These are phyloP conservation scores for Pichia exigua DNA, from an alignment of 805 yeast genomes.

Conservation along the genomic window DNA sequence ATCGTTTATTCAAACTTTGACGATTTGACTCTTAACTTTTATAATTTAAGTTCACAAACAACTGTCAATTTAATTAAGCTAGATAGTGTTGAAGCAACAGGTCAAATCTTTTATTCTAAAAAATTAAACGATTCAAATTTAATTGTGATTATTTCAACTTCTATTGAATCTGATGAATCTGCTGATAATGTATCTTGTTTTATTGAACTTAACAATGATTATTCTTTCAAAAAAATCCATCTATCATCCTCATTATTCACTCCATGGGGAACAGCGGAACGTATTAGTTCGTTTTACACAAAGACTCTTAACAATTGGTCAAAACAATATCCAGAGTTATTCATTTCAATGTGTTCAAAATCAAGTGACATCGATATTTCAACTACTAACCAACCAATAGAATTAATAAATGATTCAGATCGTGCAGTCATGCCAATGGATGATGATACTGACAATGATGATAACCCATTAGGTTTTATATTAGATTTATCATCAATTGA, in stretches of 20 bases:
- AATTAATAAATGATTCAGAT: constrained; percentile 58
- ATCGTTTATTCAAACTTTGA: neutral
- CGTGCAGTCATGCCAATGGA: constrained; percentile 70
- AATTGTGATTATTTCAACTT: constrained; percentile 2
- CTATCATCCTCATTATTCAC: constrained; percentile 4
- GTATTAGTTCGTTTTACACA: constrained; percentile 41
- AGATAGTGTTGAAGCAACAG: constrained; percentile 7
- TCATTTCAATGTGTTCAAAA: constrained; percentile 50
- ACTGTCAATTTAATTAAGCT: neutral
- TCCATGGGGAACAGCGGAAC: constrained; percentile 42
- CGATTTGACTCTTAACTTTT: constrained; percentile 3
- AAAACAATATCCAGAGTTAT: constrained; percentile 23
- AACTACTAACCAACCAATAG: constrained; percentile 31
- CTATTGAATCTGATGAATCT: neutral
- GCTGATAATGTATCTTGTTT: constrained; percentile 5
- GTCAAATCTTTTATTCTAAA: constrained; percentile 1
- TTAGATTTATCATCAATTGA: constrained; percentile 46
- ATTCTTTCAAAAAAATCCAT: constrained; percentile 8
- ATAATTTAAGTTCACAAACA: neutral
- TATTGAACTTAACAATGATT: neutral
- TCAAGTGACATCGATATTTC: constrained; percentile 55
- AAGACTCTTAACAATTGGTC: constrained; percentile 36
- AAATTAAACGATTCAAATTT: constrained; percentile 1
- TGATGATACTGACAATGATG: constrained; percentile 57
- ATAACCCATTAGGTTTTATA: constrained; percentile 63